Evolutionary conservation across 73 alveolate genomes (phyloP).

Genomic region (Paramecium tetraurelia): DNA sequence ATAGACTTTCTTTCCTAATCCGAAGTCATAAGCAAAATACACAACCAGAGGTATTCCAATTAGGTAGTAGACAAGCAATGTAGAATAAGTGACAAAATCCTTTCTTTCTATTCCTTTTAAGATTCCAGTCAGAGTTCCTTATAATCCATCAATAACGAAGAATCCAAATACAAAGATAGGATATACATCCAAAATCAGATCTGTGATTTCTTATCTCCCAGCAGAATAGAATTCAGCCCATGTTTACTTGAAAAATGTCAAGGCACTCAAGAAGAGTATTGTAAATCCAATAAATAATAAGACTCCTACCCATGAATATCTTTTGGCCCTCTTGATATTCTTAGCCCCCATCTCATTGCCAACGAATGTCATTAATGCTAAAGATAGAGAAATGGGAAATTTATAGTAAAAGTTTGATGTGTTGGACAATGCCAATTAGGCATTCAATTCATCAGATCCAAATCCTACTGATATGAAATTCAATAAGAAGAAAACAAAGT

Average conservation of each 20-base stretch:
- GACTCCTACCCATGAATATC: slow-evolving; percentile 28
- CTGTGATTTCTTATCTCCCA: background rate
- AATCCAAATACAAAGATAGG: background rate
- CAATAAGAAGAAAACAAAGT: background rate
- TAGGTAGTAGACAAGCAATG: background rate
- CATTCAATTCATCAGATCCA: slow-evolving; percentile 30
- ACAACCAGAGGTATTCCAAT: slow-evolving; percentile 23
- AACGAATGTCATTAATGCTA: background rate
- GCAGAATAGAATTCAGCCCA: background rate
- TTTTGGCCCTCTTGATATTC: background rate
- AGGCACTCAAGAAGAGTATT: background rate
- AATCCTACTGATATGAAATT: background rate
- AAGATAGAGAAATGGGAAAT: background rate
- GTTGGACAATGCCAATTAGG: background rate
- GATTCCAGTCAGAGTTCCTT: background rate
- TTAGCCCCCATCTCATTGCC: background rate
- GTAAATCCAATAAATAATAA: background rate
- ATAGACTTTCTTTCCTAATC: background rate
- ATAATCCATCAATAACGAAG: slow-evolving; percentile 4
- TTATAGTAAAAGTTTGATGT: slow-evolving; percentile 14
- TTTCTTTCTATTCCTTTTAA: slow-evolving; percentile 24
- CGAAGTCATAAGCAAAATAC: slow-evolving; percentile 13
- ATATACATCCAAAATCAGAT: background rate
- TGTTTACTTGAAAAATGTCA: background rate
- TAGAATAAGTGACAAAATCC: slow-evolving; percentile 13